Conservation (phyloP, 2,329 filamentous ascomycete species). For the Phaeoacremonium minimum region DNA sequence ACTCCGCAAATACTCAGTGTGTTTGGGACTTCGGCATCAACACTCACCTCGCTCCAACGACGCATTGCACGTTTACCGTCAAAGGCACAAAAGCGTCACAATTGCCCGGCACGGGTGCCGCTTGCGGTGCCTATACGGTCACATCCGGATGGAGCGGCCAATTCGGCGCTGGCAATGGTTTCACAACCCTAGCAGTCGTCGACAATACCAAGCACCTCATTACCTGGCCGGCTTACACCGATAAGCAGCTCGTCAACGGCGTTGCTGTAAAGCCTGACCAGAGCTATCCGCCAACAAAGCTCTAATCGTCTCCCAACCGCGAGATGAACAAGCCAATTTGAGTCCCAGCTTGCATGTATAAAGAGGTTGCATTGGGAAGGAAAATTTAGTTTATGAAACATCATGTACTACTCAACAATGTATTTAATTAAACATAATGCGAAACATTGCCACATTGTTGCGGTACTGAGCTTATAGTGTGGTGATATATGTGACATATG, state of each 20-base stretch:
- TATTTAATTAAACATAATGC: too few species aligned
- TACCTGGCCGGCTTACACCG: slow-evolving; percentile 48
- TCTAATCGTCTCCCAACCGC: too few species aligned
- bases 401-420: too few species aligned
- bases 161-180: slow-evolving; percentile 47
- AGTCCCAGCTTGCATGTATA: too few species aligned
- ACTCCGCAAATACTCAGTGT: slow-evolving; percentile 31
- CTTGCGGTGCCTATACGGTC: slow-evolving; percentile 46
- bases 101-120: slow-evolving; percentile 26
- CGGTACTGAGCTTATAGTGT: too few species aligned
- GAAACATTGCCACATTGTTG: too few species aligned
- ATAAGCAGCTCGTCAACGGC: slow-evolving; percentile 40
- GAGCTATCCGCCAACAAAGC: too few species aligned
- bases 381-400: too few species aligned
- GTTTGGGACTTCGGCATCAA: slow-evolving; percentile 35
- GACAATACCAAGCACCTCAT: slow-evolving; percentile 38
- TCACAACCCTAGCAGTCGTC: slow-evolving; percentile 48
- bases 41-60: slow-evolving; percentile 22
- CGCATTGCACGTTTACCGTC: slow-evolving; percentile 27
- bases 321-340: too few species aligned
- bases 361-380: too few species aligned
- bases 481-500: too few species aligned
- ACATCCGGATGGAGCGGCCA: slow-evolving; percentile 52
- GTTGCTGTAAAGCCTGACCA: slow-evolving; percentile 43
- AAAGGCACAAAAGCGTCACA: slow-evolving; percentile 25